Percentiles rank a stretch among this genome's conserved stretches.
Conservation (phyloP, 768 basidiomycete genomes). For the Trametes meyenii region DNA sequence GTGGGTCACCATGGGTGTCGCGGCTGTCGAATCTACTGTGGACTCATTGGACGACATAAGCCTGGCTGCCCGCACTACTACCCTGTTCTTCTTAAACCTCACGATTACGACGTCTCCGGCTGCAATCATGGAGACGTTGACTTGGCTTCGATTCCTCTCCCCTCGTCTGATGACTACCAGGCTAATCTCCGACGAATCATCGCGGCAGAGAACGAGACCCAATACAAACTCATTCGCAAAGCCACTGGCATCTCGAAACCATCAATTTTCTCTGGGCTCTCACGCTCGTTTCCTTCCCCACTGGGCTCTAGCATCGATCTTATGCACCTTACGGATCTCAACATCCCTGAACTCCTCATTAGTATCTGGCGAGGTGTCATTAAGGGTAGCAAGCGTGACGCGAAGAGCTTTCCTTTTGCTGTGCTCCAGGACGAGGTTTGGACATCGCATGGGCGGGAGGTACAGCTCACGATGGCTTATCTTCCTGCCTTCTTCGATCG, state of each 20-base stretch:
- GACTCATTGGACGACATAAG: slow-evolving; percentile 35
- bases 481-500: slow-evolving; percentile 45
- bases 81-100: slow-evolving; percentile 35
- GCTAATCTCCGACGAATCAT: slow-evolving; percentile 33
- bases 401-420: slow-evolving; percentile 33
- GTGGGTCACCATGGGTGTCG: slow-evolving; percentile 40
- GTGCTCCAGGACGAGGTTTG: slow-evolving; percentile 27
- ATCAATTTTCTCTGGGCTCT: slow-evolving; percentile 37
- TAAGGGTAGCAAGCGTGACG: slow-evolving; percentile 22
- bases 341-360: slow-evolving; percentile 40
- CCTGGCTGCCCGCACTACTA: slow-evolving; percentile 40
- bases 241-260: slow-evolving; percentile 42
- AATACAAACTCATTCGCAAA: slow-evolving; percentile 29
- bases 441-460: slow-evolving; percentile 10
- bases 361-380: slow-evolving; percentile 38
- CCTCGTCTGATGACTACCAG: not conserved
- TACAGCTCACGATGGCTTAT: slow-evolving; percentile 37
- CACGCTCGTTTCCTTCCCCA: not conserved
- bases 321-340: slow-evolving; percentile 44
- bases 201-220: slow-evolving; percentile 43
- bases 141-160: not conserved
- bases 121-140: slow-evolving; percentile 36
- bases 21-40: slow-evolving; percentile 42
- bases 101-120: slow-evolving; percentile 27
- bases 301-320: slow-evolving; percentile 38